phyloP scores from a whole-genome alignment of 805 yeast species.

The Candida endomychidarum region DNA sequence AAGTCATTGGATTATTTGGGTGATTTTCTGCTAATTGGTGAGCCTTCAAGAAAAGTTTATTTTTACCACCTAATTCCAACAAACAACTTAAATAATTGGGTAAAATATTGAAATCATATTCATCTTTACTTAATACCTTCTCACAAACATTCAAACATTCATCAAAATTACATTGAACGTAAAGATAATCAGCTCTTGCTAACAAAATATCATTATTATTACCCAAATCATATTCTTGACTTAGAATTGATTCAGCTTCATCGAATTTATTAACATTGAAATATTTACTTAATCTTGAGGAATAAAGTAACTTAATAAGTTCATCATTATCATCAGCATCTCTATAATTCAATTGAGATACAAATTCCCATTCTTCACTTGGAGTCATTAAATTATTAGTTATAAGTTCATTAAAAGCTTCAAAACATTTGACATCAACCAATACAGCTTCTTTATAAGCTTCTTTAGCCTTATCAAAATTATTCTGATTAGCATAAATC shows the following conservation, averaged over 20 bases:
- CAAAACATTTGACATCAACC: slow-evolving; percentile 89
- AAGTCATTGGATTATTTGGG: slow-evolving; percentile 79
- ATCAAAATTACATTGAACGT: slow-evolving; percentile 74
- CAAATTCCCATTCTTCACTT: slow-evolving; percentile 80
- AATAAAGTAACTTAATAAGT: slow-evolving; percentile 72
- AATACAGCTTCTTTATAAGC: slow-evolving; percentile 82
- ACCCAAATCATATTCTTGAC: slow-evolving; percentile 69
- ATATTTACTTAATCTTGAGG: slow-evolving; percentile 73
- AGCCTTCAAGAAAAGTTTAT: slow-evolving; percentile 74
- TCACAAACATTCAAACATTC: slow-evolving; percentile 78
- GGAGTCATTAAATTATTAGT: slow-evolving; percentile 76
- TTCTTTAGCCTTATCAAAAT: slow-evolving; percentile 81
- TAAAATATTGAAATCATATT: slow-evolving; percentile 65
- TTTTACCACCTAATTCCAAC: slow-evolving; percentile 79
- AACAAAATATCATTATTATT: slow-evolving; percentile 69
- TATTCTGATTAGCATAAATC: slow-evolving; percentile 78
- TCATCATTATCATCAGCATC: slow-evolving; percentile 80
- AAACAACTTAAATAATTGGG: slow-evolving; percentile 83
- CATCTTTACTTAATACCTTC: slow-evolving; percentile 55
- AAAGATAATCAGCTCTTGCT: slow-evolving; percentile 67
- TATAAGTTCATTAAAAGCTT: slow-evolving; percentile 81
- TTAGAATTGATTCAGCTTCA: slow-evolving; percentile 64
- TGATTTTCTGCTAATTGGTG: slow-evolving; percentile 84
- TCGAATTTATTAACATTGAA: slow-evolving; percentile 54
- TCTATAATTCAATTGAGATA: slow-evolving; percentile 62